Conservation (phyloP, 257 asterid genomes). For the Jacaranda mimosifolia region DNA sequence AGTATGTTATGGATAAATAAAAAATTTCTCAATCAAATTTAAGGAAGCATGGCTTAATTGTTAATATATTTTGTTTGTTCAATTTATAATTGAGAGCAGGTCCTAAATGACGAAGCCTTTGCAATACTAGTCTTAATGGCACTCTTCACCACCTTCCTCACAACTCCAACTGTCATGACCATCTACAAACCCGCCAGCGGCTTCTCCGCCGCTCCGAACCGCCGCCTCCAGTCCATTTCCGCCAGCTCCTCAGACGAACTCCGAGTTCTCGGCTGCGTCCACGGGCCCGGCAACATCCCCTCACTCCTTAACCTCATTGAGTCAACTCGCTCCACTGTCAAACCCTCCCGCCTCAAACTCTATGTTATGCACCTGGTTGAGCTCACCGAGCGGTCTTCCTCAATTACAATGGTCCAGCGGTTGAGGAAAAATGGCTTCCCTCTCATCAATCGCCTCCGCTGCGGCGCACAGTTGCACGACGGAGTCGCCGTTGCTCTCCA, state of each 20-base stretch:
- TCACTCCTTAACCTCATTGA: conserved; percentile 54
- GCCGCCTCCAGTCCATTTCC: conserved; percentile 22
- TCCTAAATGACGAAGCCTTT: conserved; percentile 66
- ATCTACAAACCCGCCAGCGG: conserved; percentile 54
- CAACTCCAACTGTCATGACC: conserved; percentile 67
- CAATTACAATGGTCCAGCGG: conserved; percentile 57
- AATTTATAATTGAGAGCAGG: conserved; percentile 40
- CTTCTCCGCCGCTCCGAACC: conserved; percentile 19
- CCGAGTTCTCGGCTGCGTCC: conserved; percentile 59
- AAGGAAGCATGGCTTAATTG: neutral
- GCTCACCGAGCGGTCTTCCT: conserved; percentile 67
- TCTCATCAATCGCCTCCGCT: conserved; percentile 45
- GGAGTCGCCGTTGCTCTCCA: conserved; percentile 44
- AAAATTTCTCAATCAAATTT: no score
- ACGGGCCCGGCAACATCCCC: conserved; percentile 52
- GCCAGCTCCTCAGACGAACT: conserved; percentile 36
- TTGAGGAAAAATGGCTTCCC: conserved; percentile 52
- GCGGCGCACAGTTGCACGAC: conserved; percentile 31
- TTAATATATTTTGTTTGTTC: no score
- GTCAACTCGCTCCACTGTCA: conserved; percentile 47
- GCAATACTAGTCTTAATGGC: conserved; percentile 80
- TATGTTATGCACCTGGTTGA: conserved; percentile 60
- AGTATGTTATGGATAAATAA: no score
- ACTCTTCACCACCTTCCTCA: conserved; percentile 69
- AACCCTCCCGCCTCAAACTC: conserved; percentile 49